Conservation (phyloP, 2,329 filamentous ascomycete genomes). For the Purpureocillium takamizusanense region DNA sequence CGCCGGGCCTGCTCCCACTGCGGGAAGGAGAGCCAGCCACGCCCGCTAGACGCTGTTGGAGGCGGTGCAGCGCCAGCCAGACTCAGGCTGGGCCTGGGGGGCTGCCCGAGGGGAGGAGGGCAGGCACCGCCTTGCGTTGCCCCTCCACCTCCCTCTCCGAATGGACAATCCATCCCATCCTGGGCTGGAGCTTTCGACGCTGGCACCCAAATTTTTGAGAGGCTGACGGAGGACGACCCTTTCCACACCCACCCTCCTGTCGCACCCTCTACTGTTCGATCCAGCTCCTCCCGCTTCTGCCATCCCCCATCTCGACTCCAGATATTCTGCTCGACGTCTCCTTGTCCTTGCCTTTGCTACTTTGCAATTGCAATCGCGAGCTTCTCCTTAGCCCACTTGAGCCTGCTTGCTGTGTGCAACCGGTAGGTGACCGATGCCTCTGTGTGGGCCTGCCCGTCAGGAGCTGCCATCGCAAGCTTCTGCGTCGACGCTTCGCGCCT, state of each 20-base stretch:
- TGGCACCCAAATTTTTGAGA: conserved; percentile 11
- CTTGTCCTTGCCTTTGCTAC: not conserved
- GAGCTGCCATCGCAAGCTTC: too few relatives aligned
- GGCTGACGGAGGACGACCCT: conserved; percentile 6
- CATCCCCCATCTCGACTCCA: conserved; percentile 1
- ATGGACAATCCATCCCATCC: conserved; percentile 1
- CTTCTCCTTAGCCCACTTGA: conserved; percentile 2
- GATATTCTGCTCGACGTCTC: conserved; percentile 1
- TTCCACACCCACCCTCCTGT: conserved; percentile 5
- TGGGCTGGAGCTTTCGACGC: conserved; percentile 10
- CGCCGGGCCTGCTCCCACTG: too few relatives aligned
- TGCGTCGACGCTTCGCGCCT: too few relatives aligned
- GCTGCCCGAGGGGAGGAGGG: too few relatives aligned
- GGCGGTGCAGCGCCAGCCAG: not conserved
- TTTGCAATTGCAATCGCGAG: conserved; percentile 5
- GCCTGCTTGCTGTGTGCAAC: conserved; percentile 6
- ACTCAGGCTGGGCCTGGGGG: not conserved
- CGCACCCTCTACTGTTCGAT: not conserved
- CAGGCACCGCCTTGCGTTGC: not conserved
- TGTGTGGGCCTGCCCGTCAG: not conserved
- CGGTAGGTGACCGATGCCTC: conserved; percentile 5
- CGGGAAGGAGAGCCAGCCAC: too few relatives aligned
- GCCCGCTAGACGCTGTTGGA: too few relatives aligned
- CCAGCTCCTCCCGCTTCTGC: conserved; percentile 3
- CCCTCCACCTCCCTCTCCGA: conserved; percentile 4